Evolutionary conservation across 208 protist genomes (phyloP).

Genomic region (Trypanosomatidae sp.): DNA sequence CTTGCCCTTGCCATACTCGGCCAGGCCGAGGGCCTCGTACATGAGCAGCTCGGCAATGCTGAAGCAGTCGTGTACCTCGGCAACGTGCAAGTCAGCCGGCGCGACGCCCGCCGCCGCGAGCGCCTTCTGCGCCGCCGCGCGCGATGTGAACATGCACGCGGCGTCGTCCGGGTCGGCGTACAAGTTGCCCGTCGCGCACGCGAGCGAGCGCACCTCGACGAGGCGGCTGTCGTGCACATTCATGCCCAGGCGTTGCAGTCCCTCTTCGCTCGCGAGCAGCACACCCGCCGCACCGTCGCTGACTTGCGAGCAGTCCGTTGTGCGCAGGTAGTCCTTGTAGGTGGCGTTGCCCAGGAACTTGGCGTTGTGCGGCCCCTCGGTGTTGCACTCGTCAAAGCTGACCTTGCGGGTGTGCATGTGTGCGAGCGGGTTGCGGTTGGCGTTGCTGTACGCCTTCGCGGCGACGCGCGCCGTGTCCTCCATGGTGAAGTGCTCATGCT

Average conservation of each 20-base stretch:
- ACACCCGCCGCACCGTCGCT: conserved; percentile 78
- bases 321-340: conserved; percentile 72
- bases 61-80: conserved; percentile 92
- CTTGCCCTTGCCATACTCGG: conserved; percentile 67
- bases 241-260: conserved; percentile 68
- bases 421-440: conserved; percentile 77
- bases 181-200: conserved; percentile 51
- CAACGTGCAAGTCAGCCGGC: conserved; percentile 48
- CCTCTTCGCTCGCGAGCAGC: conserved; percentile 70
- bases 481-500: conserved; percentile 65
- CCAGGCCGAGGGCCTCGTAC: conserved; percentile 89
- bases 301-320: conserved; percentile 84
- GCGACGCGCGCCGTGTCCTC: conserved; percentile 79
- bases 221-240: conserved; percentile 34
- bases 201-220: conserved; percentile 60
- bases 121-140: conserved; percentile 52
- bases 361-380: conserved; percentile 37
- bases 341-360: conserved; percentile 78
- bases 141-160: conserved; percentile 64
- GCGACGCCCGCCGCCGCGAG: conserved; percentile 47
- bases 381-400: conserved; percentile 46
- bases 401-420: conserved; percentile 80
- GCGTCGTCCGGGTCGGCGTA: conserved; percentile 56
- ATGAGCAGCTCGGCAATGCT: conserved; percentile 86
- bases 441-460: conserved; percentile 84